A percentile compares a stretch with the other conserved stretches of the same genome.
phyloP scores from a whole-genome alignment of 2,329 filamentous ascomycete species.

The Microcyclospora pomicola region DNA sequence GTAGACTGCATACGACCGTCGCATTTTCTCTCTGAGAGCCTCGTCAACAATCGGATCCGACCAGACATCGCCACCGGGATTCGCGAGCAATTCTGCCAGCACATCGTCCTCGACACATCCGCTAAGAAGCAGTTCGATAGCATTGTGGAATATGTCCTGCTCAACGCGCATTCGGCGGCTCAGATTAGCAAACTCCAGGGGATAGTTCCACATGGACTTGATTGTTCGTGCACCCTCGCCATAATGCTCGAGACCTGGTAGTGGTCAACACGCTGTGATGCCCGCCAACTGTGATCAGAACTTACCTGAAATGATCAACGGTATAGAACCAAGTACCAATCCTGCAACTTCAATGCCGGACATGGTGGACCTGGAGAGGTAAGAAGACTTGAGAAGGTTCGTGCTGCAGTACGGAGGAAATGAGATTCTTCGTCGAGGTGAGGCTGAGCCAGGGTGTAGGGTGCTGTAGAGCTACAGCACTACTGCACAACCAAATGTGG shows the following conservation, averaged over 20 bases:
- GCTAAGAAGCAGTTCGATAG: constrained; percentile 14
- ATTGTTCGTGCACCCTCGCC: constrained; percentile 19
- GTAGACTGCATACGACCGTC: constrained; percentile 1
- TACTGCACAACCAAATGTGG: no score
- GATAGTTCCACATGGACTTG: constrained; percentile 15
- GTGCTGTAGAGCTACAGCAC: no score
- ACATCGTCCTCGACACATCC: constrained; percentile 13
- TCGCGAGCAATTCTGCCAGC: constrained; percentile 11
- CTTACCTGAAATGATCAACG: constrained; percentile 16
- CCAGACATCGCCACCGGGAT: constrained; percentile 14
- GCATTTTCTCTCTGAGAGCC: constrained; percentile 2
- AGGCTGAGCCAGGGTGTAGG: no score
- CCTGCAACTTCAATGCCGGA: constrained; percentile 22
- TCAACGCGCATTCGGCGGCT: constrained; percentile 13
- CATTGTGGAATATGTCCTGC: constrained; percentile 18
- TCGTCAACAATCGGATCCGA: neutral
- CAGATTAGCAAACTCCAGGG: constrained; percentile 13
- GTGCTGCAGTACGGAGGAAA: no score
- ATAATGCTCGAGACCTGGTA: constrained; percentile 20
- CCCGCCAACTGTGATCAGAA: neutral
- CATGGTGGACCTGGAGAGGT: constrained; percentile 3
- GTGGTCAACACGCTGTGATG: no score
- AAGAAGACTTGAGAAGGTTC: no score
- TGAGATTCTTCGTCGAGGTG: no score
- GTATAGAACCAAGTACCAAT: constrained; percentile 18